phyloP scores from a whole-genome alignment of 805 yeast genomes.

The Brettanomyces sp. region DNA sequence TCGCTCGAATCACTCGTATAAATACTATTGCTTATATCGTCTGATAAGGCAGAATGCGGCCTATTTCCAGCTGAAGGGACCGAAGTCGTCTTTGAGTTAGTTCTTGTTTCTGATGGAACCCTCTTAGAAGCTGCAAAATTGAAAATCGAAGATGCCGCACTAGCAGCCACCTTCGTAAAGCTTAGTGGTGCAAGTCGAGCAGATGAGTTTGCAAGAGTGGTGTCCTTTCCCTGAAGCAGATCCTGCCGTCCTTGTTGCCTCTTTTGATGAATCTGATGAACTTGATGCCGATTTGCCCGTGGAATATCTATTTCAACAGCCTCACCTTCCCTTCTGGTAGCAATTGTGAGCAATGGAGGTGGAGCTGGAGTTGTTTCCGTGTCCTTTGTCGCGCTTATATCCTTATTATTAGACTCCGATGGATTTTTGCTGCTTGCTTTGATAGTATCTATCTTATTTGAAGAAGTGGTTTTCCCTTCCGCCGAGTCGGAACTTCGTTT shows the following conservation, averaged over 20 bases:
- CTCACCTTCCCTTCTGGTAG: conserved; percentile 73
- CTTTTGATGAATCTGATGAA: background rate
- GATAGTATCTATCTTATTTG: background rate
- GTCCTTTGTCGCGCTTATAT: background rate
- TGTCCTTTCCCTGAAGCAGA: background rate
- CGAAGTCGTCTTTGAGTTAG: background rate
- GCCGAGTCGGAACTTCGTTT: conserved; percentile 29
- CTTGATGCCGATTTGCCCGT: conserved; percentile 6
- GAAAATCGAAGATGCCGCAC: conserved; percentile 17
- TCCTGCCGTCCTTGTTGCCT: background rate
- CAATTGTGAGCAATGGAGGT: conserved; percentile 69
- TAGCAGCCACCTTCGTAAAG: conserved; percentile 19
- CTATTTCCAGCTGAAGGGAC: background rate
- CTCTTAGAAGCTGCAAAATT: conserved; percentile 13
- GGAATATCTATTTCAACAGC: conserved; percentile 59
- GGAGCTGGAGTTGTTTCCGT: conserved; percentile 37
- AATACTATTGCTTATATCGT: no score
- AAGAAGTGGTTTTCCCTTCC: conserved; percentile 22
- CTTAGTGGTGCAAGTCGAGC: conserved; percentile 10
- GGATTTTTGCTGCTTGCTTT: background rate
- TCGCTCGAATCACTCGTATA: background rate
- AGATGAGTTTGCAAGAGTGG: background rate
- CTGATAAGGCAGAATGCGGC: background rate
- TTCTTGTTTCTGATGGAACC: conserved; percentile 2
- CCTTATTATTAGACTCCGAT: background rate